Percentiles rank a stretch among this genome's conserved stretches.
These are phyloP conservation scores for Ganoderma boninense DNA, from an alignment of 1,284 basidiomycete genomes.

Conservation along the genomic window DNA sequence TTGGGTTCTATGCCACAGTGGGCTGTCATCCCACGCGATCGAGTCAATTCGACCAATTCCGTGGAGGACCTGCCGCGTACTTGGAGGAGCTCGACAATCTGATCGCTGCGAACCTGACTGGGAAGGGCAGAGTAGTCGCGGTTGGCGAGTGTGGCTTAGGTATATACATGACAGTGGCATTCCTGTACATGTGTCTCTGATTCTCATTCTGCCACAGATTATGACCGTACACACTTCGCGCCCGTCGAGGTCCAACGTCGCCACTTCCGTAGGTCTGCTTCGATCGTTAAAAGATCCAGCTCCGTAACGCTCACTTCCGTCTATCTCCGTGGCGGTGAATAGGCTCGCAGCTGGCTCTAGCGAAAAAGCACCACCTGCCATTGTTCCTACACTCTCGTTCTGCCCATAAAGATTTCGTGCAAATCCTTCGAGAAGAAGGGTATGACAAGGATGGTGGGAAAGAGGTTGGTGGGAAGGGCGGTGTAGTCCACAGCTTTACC, in stretches of 20 bases:
- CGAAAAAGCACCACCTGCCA: constrained; percentile 78
- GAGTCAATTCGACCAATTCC: constrained; percentile 72
- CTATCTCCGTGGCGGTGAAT: background rate
- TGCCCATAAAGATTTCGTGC: constrained; percentile 77
- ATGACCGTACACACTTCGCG: constrained; percentile 84
- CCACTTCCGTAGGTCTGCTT: constrained; percentile 64
- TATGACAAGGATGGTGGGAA: constrained; percentile 67
- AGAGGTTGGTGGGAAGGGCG: constrained; percentile 65
- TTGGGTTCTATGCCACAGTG: constrained; percentile 77
- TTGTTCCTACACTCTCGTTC: constrained; percentile 89
- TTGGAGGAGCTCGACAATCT: constrained; percentile 66
- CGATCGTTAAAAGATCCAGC: constrained; percentile 8
- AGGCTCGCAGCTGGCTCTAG: constrained; percentile 68
- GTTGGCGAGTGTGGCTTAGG: constrained; percentile 90
- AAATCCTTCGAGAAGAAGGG: constrained; percentile 72
- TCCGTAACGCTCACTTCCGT: background rate
- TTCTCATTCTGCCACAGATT: constrained; percentile 61
- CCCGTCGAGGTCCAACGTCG: constrained; percentile 68
- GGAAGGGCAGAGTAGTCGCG: constrained; percentile 72
- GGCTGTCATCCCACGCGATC: constrained; percentile 92
- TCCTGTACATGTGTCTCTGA: constrained; percentile 2
- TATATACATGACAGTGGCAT: constrained; percentile 37
- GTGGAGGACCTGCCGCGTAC: constrained; percentile 71
- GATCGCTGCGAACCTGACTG: constrained; percentile 61
- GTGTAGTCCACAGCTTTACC: constrained; percentile 91